Conservation (phyloP, 352 stramenopile genomes). For the Phytophthora cactorum region DNA sequence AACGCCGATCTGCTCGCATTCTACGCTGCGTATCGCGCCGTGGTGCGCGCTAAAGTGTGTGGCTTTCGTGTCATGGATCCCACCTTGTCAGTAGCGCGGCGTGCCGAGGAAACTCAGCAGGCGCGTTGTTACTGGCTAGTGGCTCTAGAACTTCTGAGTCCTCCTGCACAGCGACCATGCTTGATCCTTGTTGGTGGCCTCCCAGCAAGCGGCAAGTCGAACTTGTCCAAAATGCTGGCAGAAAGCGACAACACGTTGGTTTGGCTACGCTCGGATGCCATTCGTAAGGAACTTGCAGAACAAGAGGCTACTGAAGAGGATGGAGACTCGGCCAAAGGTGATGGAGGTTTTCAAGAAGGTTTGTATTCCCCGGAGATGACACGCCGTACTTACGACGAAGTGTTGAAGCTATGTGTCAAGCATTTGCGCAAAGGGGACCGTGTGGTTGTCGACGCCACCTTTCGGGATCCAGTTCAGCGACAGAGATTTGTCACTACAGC, state of each 20-base stretch:
- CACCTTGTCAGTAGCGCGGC: slow-evolving; percentile 44
- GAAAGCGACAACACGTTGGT: slow-evolving; percentile 47
- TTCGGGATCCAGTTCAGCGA: slow-evolving; percentile 52
- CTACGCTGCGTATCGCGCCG: slow-evolving; percentile 70
- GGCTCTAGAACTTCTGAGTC: slow-evolving; percentile 58
- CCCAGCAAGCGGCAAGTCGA: slow-evolving; percentile 72
- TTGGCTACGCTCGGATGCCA: slow-evolving; percentile 69
- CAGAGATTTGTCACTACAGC: slow-evolving; percentile 51
- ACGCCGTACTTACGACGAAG: slow-evolving; percentile 68
- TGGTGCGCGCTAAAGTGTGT: slow-evolving; percentile 74
- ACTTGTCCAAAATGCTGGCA: slow-evolving; percentile 56
- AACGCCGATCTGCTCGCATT: slow-evolving; percentile 59
- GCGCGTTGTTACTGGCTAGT: slow-evolving; percentile 73
- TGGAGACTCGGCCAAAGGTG: slow-evolving; percentile 10
- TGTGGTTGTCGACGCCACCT: slow-evolving; percentile 68
- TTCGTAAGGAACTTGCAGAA: slow-evolving; percentile 64
- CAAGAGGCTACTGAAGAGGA: slow-evolving; percentile 10
- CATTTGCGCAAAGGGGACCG: slow-evolving; percentile 56
- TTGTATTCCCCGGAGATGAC: slow-evolving; percentile 69
- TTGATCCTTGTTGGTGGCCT: slow-evolving; percentile 66
- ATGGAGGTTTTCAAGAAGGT: slow-evolving; percentile 58
- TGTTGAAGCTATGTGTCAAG: slow-evolving; percentile 44
- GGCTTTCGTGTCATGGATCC: slow-evolving; percentile 70
- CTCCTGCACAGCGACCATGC: slow-evolving; percentile 47
- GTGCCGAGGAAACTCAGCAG: slow-evolving; percentile 45